Evolutionary conservation across 306 rosid species (phyloP), one percentile per base, ranked within the genome.

Genomic region (Begonia loranthoides): DNA sequence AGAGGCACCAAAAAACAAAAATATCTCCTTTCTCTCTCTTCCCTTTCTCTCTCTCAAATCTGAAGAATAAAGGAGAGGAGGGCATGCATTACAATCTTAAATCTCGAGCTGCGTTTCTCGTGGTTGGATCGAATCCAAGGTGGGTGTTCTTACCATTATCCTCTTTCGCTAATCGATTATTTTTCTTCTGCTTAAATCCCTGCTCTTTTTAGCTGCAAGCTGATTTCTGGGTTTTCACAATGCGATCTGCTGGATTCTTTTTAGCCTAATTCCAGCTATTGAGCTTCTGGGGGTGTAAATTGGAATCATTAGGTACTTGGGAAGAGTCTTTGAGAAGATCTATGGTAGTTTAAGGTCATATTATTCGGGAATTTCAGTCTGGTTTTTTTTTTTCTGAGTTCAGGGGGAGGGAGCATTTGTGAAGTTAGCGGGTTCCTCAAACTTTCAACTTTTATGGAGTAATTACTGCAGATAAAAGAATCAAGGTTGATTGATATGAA

Each of bases 61-160:
- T 12, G 47, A 43, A n/a, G 4, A 43, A 12, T 13, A 10, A 43
- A 41, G 45, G 47, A n/a, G 47, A 43, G 15, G 10, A 2, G 47
- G 15, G 47, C n/a, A n/a, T 43, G 47, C 10, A 10, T 43, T 43
- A 2, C 15, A 43, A 12, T 49, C 52, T n/a, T 19, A 15, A 49
- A 49, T 49, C 52, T 49, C 16, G 10, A 17, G 21, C 52, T 49
- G 52, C 52, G 15, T 16, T 49, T 15, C 11, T 49, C 52, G 15
- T 17, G 10, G 52, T 17, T 49, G 52, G 52, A 49, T 49, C 52
- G 52, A 49, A 49, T 49, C 52, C 52, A 49, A 49, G 52, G 52
- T 49, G 52, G 12, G 19, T 49, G 19, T 49, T 11, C 15, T 10
- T 49, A 15, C 17, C 17, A 10, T 13, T 17, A 49, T 10, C 10